phyloP scores from a whole-genome alignment of 495 filamentous ascomycete species.

The Stereocaulon alpinum region DNA sequence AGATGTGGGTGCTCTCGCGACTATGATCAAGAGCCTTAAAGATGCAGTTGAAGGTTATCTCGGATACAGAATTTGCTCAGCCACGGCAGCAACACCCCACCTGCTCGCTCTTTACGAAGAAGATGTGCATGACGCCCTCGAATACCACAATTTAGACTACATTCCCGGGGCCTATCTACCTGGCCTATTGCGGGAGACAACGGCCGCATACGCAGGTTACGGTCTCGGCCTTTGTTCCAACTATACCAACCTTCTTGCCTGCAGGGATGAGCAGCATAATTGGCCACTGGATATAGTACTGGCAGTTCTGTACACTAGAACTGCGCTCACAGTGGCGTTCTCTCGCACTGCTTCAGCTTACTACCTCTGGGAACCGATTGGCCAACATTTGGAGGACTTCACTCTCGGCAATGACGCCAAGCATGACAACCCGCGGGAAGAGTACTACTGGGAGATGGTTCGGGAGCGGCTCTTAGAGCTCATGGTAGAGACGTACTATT shows the following conservation, averaged over 20 bases:
- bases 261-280: not conserved
- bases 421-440: not conserved
- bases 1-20: slow-evolving; percentile 11
- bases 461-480: not conserved
- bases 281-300: slow-evolving; percentile 12
- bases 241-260: slow-evolving; percentile 7
- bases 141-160: slow-evolving; percentile 12
- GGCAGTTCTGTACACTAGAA: slow-evolving; percentile 12
- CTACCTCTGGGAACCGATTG: slow-evolving; percentile 7
- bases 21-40: slow-evolving; percentile 1
- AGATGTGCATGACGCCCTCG: slow-evolving; percentile 14
- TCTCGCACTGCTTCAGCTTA: not conserved
- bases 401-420: not conserved
- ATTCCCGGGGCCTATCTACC: too few relatives aligned
- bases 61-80: not conserved
- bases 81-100: slow-evolving; percentile 7
- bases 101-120: slow-evolving; percentile 19
- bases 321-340: slow-evolving; percentile 1
- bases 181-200: slow-evolving; percentile 15
- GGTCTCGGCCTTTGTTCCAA: slow-evolving; percentile 15
- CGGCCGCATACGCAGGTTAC: slow-evolving; percentile 18
- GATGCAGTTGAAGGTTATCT: not conserved
- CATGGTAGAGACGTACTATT: not conserved
- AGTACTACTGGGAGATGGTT: slow-evolving; percentile 16
- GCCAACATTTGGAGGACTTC: slow-evolving; percentile 6